phyloP scores from a whole-genome alignment of 1,139 yeast species.

The Scheffersomyces quercinus region DNA sequence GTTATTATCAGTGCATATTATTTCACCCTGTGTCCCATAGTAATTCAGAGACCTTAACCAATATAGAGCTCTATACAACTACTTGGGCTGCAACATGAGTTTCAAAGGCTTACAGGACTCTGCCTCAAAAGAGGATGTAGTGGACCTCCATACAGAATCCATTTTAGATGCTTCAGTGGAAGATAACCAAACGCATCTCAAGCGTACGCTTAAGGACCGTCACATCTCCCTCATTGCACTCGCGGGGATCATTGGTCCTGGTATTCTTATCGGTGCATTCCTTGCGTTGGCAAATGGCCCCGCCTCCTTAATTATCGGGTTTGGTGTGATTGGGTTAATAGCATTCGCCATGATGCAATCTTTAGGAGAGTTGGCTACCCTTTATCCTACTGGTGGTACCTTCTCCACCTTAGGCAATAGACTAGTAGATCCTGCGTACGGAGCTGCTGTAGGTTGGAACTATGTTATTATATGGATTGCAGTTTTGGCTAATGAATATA shows the following conservation, averaged over 20 bases:
- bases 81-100: too few relatives aligned
- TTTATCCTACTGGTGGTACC: constrained; percentile 54
- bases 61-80: too few relatives aligned
- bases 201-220: constrained; percentile 41
- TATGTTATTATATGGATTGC: constrained; percentile 65
- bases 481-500: constrained; percentile 61
- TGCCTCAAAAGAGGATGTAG: too few relatives aligned
- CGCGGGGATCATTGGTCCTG: constrained; percentile 60
- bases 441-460: constrained; percentile 63
- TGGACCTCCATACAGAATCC: not conserved
- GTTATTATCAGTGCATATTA: too few relatives aligned
- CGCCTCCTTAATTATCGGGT: constrained; percentile 43
- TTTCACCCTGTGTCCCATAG: too few relatives aligned
- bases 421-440: constrained; percentile 58
- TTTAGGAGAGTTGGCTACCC: constrained; percentile 57
- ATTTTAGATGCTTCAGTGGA: constrained; percentile 9
- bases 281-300: constrained; percentile 49
- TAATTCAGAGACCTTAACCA: too few relatives aligned
- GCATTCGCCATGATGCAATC: constrained; percentile 60
- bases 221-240: constrained; percentile 49
- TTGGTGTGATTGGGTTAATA: constrained; percentile 53
- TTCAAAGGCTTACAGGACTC: too few relatives aligned
- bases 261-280: constrained; percentile 50
- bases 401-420: constrained; percentile 55
- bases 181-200: constrained; percentile 21